phyloP scores from a whole-genome alignment of 495 filamentous ascomycete genomes.

The Melanomma pulvis-pyrius region DNA sequence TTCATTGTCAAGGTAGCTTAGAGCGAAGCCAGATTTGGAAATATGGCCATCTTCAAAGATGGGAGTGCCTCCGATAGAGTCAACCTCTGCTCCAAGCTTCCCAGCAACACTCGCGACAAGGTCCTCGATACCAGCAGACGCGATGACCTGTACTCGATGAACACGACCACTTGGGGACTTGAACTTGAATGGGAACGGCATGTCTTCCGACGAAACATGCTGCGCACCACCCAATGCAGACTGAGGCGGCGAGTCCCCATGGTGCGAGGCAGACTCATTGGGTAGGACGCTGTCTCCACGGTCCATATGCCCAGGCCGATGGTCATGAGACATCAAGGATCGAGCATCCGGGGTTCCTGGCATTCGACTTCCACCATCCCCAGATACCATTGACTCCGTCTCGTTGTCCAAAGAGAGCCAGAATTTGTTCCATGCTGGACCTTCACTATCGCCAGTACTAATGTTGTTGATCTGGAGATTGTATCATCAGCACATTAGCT shows the following conservation, averaged over 20 bases:
- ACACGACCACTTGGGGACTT: slow-evolving; percentile 96
- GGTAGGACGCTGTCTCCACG: slow-evolving; percentile 83
- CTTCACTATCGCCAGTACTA: slow-evolving; percentile 81
- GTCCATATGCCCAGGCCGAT: slow-evolving; percentile 59
- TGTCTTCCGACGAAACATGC: slow-evolving; percentile 61
- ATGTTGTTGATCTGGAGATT: slow-evolving; percentile 69
- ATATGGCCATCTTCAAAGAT: slow-evolving; percentile 75
- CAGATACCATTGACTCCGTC: slow-evolving; percentile 94
- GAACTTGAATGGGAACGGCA: slow-evolving; percentile 97
- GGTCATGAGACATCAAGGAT: slow-evolving; percentile 78
- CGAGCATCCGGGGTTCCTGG: slow-evolving; percentile 64
- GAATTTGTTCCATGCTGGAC: slow-evolving; percentile 99
- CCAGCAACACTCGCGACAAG: slow-evolving; percentile 77
- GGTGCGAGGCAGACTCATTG: slow-evolving; percentile 91
- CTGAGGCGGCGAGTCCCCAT: slow-evolving; percentile 78
- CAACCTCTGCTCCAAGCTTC: slow-evolving; percentile 86
- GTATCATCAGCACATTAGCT: slow-evolving; percentile 23
- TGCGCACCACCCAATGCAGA: slow-evolving; percentile 58
- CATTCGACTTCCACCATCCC: slow-evolving; percentile 70
- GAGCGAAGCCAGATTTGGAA: slow-evolving; percentile 78
- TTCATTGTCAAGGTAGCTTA: slow-evolving; percentile 97
- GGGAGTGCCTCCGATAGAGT: slow-evolving; percentile 81
- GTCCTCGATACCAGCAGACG: slow-evolving; percentile 77
- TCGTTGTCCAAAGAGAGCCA: slow-evolving; percentile 97
- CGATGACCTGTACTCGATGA: slow-evolving; percentile 83